Conservation (phyloP, 768 basidiomycete genomes). For the Lentinula sp. region DNA sequence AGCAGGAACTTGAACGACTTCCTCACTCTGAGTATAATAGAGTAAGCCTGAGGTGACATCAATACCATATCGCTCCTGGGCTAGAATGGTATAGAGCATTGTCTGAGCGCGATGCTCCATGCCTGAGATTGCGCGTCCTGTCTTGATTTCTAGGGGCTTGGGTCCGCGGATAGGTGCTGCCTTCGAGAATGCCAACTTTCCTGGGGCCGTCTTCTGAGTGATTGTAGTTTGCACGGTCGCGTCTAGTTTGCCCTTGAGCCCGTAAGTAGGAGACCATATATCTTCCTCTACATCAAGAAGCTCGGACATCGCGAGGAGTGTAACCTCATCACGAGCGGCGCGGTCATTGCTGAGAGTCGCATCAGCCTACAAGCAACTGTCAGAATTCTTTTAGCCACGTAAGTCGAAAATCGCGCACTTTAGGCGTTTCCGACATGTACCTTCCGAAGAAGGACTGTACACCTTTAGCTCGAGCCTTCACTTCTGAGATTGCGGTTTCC, state of each 20-base stretch:
- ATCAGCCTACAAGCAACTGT: slow-evolving; percentile 35
- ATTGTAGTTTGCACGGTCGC: slow-evolving; percentile 75
- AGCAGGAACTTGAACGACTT: slow-evolving; percentile 77
- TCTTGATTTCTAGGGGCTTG: slow-evolving; percentile 94
- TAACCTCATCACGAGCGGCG: slow-evolving; percentile 36
- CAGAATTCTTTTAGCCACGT: neutral
- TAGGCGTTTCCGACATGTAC: slow-evolving; percentile 61
- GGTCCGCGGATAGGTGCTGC: slow-evolving; percentile 29
- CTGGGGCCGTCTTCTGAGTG: slow-evolving; percentile 31
- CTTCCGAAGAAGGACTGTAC: slow-evolving; percentile 56
- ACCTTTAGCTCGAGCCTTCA: slow-evolving; percentile 57
- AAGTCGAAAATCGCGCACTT: slow-evolving; percentile 32
- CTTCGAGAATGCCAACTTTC: slow-evolving; percentile 13
- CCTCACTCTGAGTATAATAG: slow-evolving; percentile 91
- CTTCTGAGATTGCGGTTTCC: slow-evolving; percentile 60
- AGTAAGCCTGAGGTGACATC: slow-evolving; percentile 79
- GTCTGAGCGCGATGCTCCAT: slow-evolving; percentile 98
- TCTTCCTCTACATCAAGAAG: slow-evolving; percentile 89
- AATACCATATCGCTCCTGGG: slow-evolving; percentile 85
- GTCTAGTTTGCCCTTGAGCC: slow-evolving; percentile 94
- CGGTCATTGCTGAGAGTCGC: slow-evolving; percentile 69
- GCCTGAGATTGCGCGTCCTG: slow-evolving; percentile 65
- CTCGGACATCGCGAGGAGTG: slow-evolving; percentile 65
- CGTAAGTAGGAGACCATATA: slow-evolving; percentile 94
- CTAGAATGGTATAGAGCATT: slow-evolving; percentile 90